Evolutionary conservation across 2,329 filamentous ascomycete species (phyloP).

Genomic region (Stemphylium vesicarium): DNA sequence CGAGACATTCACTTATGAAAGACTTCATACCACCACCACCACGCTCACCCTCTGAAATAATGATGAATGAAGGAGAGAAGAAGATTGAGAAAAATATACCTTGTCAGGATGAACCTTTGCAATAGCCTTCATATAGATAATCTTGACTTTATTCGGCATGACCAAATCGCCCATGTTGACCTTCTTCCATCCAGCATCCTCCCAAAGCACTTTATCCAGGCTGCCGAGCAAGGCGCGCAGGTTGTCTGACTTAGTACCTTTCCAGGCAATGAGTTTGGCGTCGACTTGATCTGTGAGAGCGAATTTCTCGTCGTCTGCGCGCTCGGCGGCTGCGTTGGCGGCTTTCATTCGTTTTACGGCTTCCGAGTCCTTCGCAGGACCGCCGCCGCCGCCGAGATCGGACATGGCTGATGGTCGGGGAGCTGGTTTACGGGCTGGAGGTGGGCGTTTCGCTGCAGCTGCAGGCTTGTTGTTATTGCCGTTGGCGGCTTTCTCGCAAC

Average conservation of each 20-base stretch:
- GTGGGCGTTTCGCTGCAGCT: slow-evolving; percentile 30
- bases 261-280: slow-evolving; percentile 78
- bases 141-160: slow-evolving; percentile 93
- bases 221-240: slow-evolving; percentile 85
- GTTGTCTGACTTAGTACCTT: slow-evolving; percentile 91
- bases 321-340: slow-evolving; percentile 84
- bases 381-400: slow-evolving; percentile 47
- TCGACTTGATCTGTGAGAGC: slow-evolving; percentile 86
- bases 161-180: slow-evolving; percentile 93
- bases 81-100: no score
- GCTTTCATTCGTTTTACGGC: slow-evolving; percentile 83
- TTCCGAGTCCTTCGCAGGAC: slow-evolving; percentile 63
- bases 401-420: slow-evolving; percentile 51
- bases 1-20: not conserved
- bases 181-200: slow-evolving; percentile 94
- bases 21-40: no score
- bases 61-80: no score
- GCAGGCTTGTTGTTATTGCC: slow-evolving; percentile 22
- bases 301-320: slow-evolving; percentile 91
- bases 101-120: slow-evolving; percentile 98
- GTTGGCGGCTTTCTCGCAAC: slow-evolving; percentile 84
- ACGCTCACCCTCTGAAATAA: no score
- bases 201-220: slow-evolving; percentile 89
- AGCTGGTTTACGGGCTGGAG: slow-evolving; percentile 37
- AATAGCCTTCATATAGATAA: slow-evolving; percentile 99